Conservation (phyloP, 148 eudicot species). For the Spergularia marina region DNA sequence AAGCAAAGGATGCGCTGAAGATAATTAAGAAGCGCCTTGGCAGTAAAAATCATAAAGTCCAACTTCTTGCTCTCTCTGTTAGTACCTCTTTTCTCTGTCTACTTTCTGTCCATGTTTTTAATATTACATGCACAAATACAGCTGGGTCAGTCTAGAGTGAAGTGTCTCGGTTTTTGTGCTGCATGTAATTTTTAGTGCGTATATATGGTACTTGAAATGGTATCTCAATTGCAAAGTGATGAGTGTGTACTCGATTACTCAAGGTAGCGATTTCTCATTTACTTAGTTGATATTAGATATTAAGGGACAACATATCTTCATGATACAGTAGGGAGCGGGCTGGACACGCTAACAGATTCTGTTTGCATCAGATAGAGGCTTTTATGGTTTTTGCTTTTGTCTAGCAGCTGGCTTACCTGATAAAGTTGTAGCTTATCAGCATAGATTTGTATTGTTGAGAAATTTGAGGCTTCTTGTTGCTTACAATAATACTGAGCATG, state of each 20-base stretch:
- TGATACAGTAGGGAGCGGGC: too few species aligned
- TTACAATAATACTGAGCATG: too few species aligned
- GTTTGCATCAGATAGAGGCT: too few species aligned
- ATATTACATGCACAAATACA: not conserved
- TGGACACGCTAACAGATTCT: too few species aligned
- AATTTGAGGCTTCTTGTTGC: not conserved
- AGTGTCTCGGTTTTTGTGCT: not conserved
- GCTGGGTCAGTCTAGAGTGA: not conserved
- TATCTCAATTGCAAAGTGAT: not conserved
- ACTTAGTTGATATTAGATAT: not conserved
- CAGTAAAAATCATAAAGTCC: constrained; percentile 69
- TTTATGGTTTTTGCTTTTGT: too few species aligned
- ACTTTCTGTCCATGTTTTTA: not conserved
- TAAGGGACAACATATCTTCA: not conserved
- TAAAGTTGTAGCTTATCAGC: too few species aligned
- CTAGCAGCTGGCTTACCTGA: too few species aligned
- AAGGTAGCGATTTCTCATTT: not conserved
- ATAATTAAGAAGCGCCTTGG: constrained; percentile 77
- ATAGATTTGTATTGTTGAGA: not conserved
- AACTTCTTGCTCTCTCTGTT: constrained; percentile 78
- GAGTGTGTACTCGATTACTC: not conserved
- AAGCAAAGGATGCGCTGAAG: constrained; percentile 84
- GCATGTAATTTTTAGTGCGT: not conserved
- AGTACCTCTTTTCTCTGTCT: constrained; percentile 32
- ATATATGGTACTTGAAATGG: constrained; percentile 6